Evolutionary conservation across 345 rosid species (phyloP).

Genomic region (Heritiera fomes): DNA sequence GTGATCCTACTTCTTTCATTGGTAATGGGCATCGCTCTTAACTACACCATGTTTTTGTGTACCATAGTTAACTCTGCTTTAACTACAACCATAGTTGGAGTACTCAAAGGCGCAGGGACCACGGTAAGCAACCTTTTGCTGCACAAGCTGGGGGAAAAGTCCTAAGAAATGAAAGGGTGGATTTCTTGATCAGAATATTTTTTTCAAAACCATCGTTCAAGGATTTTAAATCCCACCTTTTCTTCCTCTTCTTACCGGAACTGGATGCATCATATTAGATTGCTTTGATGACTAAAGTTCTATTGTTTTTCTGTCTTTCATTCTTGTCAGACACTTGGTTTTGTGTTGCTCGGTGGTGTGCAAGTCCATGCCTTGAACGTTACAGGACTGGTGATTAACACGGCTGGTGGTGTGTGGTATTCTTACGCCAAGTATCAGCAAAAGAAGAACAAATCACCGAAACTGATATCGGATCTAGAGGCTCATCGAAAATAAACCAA

Average conservation of each 20-base stretch:
- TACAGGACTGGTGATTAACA: conserved; percentile 79
- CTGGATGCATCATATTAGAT: background rate
- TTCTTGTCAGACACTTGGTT: conserved; percentile 72
- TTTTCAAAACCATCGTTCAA: background rate
- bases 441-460: conserved; percentile 62
- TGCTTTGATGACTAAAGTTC: background rate
- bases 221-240: background rate
- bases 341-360: conserved; percentile 88
- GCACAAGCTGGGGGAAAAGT: background rate
- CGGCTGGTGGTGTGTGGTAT: conserved; percentile 97
- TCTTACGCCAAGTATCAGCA: conserved; percentile 81
- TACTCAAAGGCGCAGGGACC: conserved; percentile 95
- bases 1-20: conserved; percentile 65
- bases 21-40: conserved; percentile 93
- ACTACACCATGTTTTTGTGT: conserved; percentile 95
- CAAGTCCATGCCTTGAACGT: conserved; percentile 84
- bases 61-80: conserved; percentile 95
- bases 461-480: conserved; percentile 55
- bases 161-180: background rate
- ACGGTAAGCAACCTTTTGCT: conserved; percentile 54
- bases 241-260: background rate
- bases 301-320: background rate
- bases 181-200: background rate
- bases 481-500: conserved; percentile 55
- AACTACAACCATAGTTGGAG: conserved; percentile 96